Evolutionary conservation across 257 asterid species (phyloP).

Genomic region (Gardenia jasminoides): DNA sequence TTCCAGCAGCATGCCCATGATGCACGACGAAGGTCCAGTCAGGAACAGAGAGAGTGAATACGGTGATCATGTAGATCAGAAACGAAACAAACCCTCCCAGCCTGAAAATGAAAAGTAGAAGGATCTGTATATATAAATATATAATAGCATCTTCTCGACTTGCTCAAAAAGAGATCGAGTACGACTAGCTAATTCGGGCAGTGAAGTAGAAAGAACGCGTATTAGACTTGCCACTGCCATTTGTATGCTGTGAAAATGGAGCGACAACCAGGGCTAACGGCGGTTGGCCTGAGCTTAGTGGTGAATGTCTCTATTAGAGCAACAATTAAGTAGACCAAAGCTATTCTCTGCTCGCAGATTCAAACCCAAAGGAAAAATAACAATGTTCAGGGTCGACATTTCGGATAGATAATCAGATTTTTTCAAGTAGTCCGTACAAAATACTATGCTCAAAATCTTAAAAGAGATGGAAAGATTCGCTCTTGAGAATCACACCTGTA

Average conservation of each 20-base stretch:
- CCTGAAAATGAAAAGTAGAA: conserved; percentile 32
- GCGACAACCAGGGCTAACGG: conserved; percentile 39
- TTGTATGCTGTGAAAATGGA: conserved; percentile 75
- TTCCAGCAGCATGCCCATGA: conserved; percentile 25
- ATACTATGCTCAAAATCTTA: neutral
- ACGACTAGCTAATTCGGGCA: no score
- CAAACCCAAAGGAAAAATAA: no score
- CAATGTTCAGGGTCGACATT: neutral
- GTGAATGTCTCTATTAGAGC: conserved; percentile 74
- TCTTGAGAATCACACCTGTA: conserved; percentile 58
- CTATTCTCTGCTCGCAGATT: conserved; percentile 66
- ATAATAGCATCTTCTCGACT: no score
- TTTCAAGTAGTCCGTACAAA: neutral
- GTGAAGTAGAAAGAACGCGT: neutral
- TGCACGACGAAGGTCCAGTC: conserved; percentile 63
- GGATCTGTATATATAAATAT: no score
- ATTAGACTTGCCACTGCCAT: conserved; percentile 72
- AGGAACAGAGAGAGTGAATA: conserved; percentile 67
- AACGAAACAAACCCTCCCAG: conserved; percentile 67
- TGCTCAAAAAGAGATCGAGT: no score
- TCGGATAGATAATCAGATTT: neutral
- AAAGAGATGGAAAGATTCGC: neutral
- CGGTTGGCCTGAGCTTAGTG: conserved; percentile 60
- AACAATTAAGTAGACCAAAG: conserved; percentile 75
- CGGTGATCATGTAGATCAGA: conserved; percentile 58